Conservation (phyloP, 2,329 filamentous ascomycete species). For the Clarireedia paspali region DNA sequence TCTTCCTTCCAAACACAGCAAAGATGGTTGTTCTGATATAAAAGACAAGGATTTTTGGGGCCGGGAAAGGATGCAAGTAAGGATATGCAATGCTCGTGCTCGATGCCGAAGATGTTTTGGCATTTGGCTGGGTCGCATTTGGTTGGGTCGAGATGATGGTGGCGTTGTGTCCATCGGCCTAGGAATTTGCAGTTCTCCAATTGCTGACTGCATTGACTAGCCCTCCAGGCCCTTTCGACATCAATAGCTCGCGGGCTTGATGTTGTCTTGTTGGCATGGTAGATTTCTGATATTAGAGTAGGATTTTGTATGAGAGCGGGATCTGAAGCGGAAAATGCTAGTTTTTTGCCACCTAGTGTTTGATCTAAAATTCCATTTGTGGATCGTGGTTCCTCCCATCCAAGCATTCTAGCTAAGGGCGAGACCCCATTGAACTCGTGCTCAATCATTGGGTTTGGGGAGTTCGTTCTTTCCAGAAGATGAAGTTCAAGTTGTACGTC, state of each 20-base stretch:
- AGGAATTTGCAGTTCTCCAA: background rate
- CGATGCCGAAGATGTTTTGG: background rate
- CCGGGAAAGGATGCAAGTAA: background rate
- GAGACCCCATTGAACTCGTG: too few species aligned
- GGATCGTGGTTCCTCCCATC: background rate
- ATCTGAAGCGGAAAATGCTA: background rate
- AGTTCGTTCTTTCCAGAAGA: too few species aligned
- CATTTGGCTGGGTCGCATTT: constrained; percentile 3
- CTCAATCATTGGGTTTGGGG: too few species aligned
- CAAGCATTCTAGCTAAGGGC: too few species aligned
- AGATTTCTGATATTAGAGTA: background rate
- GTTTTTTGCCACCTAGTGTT: background rate
- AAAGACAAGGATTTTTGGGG: background rate
- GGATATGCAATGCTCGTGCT: constrained; percentile 5
- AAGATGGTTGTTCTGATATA: background rate
- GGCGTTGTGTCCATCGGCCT: background rate
- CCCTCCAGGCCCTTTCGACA: background rate
- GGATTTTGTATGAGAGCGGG: background rate
- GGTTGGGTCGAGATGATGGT: background rate
- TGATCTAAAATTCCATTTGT: background rate
- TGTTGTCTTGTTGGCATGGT: background rate
- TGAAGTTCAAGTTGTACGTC: too few species aligned
- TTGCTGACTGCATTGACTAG: background rate
- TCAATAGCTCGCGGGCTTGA: background rate
- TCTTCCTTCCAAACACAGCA: background rate